phyloP scores from a whole-genome alignment of 768 basidiomycete genomes.

The Tremella mesenterica region DNA sequence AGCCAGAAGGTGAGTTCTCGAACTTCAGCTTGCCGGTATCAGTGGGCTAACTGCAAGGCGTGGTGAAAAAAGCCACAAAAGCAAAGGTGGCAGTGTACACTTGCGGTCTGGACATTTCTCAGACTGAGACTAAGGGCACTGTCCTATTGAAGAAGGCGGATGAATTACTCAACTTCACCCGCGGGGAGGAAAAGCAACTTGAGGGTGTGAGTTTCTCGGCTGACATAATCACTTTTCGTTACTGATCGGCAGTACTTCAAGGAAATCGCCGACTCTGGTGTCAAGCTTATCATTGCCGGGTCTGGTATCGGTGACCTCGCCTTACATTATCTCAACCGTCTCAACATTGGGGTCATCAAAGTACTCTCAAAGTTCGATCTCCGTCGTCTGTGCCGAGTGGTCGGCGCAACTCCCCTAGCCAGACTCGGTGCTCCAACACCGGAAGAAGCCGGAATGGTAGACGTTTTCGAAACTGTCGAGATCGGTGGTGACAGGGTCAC shows the following conservation, averaged over 20 bases:
- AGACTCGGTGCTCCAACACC: slow-evolving; percentile 91
- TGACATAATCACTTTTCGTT: background rate
- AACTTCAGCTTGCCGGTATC: background rate
- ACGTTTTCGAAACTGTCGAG: slow-evolving; percentile 89
- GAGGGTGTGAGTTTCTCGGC: slow-evolving; percentile 57
- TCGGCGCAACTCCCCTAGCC: slow-evolving; percentile 90
- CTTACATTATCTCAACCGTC: slow-evolving; percentile 88
- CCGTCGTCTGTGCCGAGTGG: slow-evolving; percentile 84
- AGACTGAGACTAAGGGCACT: slow-evolving; percentile 98
- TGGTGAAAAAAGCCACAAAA: slow-evolving; percentile 68
- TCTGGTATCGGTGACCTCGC: slow-evolving; percentile 90
- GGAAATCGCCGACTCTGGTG: slow-evolving; percentile 91
- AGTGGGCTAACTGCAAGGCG: slow-evolving; percentile 49
- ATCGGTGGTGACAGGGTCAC: slow-evolving; percentile 97
- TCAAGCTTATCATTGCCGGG: slow-evolving; percentile 88
- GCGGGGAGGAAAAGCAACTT: slow-evolving; percentile 90
- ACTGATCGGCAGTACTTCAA: slow-evolving; percentile 66
- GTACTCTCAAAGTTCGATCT: slow-evolving; percentile 97
- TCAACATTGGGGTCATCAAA: slow-evolving; percentile 89
- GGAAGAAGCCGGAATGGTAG: slow-evolving; percentile 89
- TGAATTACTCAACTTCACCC: slow-evolving; percentile 94
- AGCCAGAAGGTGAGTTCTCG: slow-evolving; percentile 67
- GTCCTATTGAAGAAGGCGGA: slow-evolving; percentile 90
- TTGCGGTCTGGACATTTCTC: slow-evolving; percentile 79
- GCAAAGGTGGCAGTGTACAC: slow-evolving; percentile 96